Conservation (phyloP, 2,329 filamentous ascomycete genomes). For the Botrytis hyacinthi region DNA sequence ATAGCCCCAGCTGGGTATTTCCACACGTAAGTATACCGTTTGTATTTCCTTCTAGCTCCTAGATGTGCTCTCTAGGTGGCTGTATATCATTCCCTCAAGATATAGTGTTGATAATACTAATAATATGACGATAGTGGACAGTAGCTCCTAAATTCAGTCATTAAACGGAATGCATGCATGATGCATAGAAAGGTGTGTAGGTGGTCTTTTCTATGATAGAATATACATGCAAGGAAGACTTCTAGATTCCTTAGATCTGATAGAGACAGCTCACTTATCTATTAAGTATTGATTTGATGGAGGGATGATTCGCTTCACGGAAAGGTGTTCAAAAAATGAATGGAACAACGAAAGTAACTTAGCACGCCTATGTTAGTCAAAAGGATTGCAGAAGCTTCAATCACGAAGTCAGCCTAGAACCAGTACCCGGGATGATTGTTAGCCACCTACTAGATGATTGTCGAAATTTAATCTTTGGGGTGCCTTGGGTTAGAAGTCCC, state of each 20-base stretch:
- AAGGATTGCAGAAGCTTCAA: neutral
- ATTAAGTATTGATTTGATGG: too few species aligned
- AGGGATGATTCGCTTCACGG: neutral
- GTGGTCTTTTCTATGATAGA: neutral
- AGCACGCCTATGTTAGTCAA: neutral
- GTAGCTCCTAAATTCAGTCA: constrained; percentile 5
- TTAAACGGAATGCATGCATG: neutral
- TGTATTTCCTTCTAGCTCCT: constrained; percentile 30
- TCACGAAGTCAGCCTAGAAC: too few species aligned
- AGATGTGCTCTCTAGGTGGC: neutral
- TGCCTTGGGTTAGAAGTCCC: neutral
- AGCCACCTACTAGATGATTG: neutral
- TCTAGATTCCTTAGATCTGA: too few species aligned
- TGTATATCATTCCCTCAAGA: neutral
- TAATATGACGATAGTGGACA: constrained; percentile 2
- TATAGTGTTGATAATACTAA: neutral
- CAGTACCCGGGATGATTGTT: neutral
- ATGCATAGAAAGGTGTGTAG: neutral
- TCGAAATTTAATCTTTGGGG: neutral
- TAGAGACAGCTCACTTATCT: neutral
- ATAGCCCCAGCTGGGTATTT: constrained; percentile 33
- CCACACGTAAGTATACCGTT: constrained; percentile 35
- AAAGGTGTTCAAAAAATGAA: neutral
- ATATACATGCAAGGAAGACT: neutral
- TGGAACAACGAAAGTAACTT: neutral